These are phyloP conservation scores for Erythrobasidium yunnanense DNA, from an alignment of 768 basidiomycete species.

Conservation along the genomic window DNA sequence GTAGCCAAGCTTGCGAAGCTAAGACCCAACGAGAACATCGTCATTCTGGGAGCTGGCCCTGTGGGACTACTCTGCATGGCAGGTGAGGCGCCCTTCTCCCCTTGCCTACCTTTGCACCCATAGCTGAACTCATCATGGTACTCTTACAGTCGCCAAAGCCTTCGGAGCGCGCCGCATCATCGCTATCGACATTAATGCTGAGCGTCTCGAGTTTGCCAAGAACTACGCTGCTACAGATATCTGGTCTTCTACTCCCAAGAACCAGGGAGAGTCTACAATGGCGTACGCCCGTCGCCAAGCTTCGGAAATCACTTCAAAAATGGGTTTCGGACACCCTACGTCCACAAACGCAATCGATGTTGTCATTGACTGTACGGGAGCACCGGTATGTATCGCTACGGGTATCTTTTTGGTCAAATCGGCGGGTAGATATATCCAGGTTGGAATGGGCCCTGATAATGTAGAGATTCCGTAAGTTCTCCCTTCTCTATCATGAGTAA, in stretches of 20 bases:
- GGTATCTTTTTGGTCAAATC: slow-evolving; percentile 62
- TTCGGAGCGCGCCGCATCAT: slow-evolving; percentile 75
- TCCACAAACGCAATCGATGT: neutral
- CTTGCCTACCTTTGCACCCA: neutral
- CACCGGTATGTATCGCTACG: slow-evolving; percentile 82
- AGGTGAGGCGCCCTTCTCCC: neutral
- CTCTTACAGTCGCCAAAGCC: slow-evolving; percentile 65
- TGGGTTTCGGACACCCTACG: neutral
- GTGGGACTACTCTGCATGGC: slow-evolving; percentile 32
- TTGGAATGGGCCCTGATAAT: slow-evolving; percentile 25
- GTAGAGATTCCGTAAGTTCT: slow-evolving; percentile 10
- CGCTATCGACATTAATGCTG: slow-evolving; percentile 54
- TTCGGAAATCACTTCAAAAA: neutral
- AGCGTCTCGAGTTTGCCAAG: slow-evolving; percentile 34
- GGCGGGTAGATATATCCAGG: slow-evolving; percentile 50
- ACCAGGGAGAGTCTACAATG: slow-evolving; percentile 2
- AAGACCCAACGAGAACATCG: slow-evolving; percentile 62
- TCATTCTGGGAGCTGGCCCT: slow-evolving; percentile 60
- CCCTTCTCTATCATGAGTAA: neutral
- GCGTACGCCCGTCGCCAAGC: slow-evolving; percentile 1
- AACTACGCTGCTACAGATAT: slow-evolving; percentile 37
- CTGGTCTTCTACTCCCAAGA: neutral
- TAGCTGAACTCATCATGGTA: neutral
- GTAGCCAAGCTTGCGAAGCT: slow-evolving; percentile 65
- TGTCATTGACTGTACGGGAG: slow-evolving; percentile 39